phyloP scores from a whole-genome alignment of 805 yeast species.

The Teunomyces gatunensis region DNA sequence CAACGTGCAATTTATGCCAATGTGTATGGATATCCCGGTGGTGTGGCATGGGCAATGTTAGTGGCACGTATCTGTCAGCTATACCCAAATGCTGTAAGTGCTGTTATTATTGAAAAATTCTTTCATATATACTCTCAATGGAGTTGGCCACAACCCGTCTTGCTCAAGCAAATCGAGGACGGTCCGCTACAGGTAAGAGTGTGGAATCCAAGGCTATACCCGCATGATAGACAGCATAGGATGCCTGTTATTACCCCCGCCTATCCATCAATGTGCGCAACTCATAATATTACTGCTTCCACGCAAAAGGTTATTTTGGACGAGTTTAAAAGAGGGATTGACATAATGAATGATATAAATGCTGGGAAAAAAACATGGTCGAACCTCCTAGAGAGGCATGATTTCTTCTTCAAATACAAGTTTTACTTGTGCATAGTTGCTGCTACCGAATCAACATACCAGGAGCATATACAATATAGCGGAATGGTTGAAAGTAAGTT shows the following conservation, averaged over 20 bases:
- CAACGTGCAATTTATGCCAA: conserved; percentile 92
- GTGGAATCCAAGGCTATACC: conserved; percentile 93
- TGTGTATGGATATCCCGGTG: conserved; percentile 97
- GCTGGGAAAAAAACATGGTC: conserved; percentile 68
- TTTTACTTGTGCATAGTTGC: conserved; percentile 83
- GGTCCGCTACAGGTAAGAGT: conserved; percentile 95
- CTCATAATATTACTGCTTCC: conserved; percentile 89
- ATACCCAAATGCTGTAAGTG: conserved; percentile 93
- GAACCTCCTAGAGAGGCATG: conserved; percentile 73
- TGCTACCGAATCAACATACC: conserved; percentile 67
- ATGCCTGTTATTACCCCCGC: conserved; percentile 99
- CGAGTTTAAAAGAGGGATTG: conserved; percentile 79
- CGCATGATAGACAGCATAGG: conserved; percentile 82
- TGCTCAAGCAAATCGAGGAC: conserved; percentile 89
- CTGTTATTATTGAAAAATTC: conserved; percentile 86
- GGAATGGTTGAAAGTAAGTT: conserved; percentile 91
- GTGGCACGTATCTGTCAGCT: conserved; percentile 97
- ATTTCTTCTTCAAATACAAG: conserved; percentile 79
- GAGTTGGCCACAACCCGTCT: conserved; percentile 99
- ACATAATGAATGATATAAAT: conserved; percentile 65
- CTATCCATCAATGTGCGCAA: conserved; percentile 98
- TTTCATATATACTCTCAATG: conserved; percentile 83
- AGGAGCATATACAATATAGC: conserved; percentile 86
- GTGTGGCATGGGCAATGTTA: conserved; percentile 99
- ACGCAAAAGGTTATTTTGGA: conserved; percentile 77